Evolutionary conservation across 2,329 filamentous ascomycete genomes (phyloP), one percentile per base, ranked within the genome.

Genomic region (Pestalotiopsis sp.): DNA sequence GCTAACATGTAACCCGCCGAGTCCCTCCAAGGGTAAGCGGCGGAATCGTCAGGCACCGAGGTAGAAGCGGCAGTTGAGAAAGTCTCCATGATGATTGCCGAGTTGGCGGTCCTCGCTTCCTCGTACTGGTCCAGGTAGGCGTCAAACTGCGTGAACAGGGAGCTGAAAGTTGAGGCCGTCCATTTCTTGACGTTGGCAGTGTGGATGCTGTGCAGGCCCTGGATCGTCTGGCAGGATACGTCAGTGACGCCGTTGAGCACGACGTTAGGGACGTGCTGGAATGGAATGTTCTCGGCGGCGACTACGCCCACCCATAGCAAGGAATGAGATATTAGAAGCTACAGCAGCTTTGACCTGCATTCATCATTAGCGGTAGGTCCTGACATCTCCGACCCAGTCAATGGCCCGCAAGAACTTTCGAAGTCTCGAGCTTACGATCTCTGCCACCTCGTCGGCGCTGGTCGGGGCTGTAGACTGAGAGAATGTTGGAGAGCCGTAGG

Each of bases 271-370:
- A 45, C 13, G 39, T 17, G 39, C 39, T 45, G 39, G 39, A 45
- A 45, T 2, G 39, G 39, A 45, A 45, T 45, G 14, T 45, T 17
- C 14, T 45, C 13, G 39, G 39, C 39, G 14, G 39, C 39, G 14
- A 17, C 39, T 4, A 45, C 73, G 70, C 14, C 69, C 70, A 20
- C 66, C 67, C 6, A 68, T 73, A 41, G 69, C 73, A 2, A 74
- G 68, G 66, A 74, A 72, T 1, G 71, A 69, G 9, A 72, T 68
- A 2, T 69, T 67, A 62, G 13, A 17, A 49, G 45, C 13, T 14
- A 7, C n/a, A 7, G 45, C 45, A 49, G 14, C 38, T 64, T 71
- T 72, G 13, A 72, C 68, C 71, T 73, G 52, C 17, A 4, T 14
- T 41, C 39, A 14, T 41, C 5, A 41, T 41, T 11, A 41, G 39